Conservation (phyloP, 495 filamentous ascomycete species). For the Hypoxylon perforatum region DNA sequence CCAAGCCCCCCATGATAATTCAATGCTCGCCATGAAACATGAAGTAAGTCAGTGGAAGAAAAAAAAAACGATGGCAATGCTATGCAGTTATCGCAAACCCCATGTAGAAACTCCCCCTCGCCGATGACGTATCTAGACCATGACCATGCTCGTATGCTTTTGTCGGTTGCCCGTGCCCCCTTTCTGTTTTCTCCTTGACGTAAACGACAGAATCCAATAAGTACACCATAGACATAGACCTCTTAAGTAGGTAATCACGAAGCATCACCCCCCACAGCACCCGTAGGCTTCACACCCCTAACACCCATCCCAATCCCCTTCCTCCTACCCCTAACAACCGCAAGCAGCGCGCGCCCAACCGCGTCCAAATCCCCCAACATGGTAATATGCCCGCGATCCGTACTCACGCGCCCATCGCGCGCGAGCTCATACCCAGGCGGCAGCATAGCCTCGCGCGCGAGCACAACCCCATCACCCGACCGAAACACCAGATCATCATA, state of each 20-base stretch:
- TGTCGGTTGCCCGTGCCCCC: conserved; percentile 36
- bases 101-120: neutral
- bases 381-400: conserved; percentile 86
- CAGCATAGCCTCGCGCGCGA: conserved; percentile 87
- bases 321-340: conserved; percentile 71
- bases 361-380: conserved; percentile 86
- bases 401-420: conserved; percentile 76
- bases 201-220: too few species aligned
- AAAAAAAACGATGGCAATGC: conserved; percentile 1
- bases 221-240: too few species aligned
- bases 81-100: conserved; percentile 17
- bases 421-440: conserved; percentile 81
- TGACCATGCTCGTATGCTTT: conserved; percentile 16
- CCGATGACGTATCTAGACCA: conserved; percentile 13
- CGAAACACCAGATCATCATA: conserved; percentile 92
- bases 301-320: conserved; percentile 72
- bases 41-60: too few species aligned
- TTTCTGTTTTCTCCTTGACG: conserved; percentile 1
- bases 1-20: too few species aligned
- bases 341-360: conserved; percentile 77
- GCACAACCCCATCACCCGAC: conserved; percentile 88
- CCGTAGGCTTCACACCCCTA: too few species aligned
- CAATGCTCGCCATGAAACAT: too few species aligned
- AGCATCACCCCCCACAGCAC: too few species aligned
- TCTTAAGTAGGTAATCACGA: too few species aligned